Evolutionary conservation across 2,329 filamentous ascomycete genomes (phyloP).

Genomic region (Hawksworthiomyces lignivorus): DNA sequence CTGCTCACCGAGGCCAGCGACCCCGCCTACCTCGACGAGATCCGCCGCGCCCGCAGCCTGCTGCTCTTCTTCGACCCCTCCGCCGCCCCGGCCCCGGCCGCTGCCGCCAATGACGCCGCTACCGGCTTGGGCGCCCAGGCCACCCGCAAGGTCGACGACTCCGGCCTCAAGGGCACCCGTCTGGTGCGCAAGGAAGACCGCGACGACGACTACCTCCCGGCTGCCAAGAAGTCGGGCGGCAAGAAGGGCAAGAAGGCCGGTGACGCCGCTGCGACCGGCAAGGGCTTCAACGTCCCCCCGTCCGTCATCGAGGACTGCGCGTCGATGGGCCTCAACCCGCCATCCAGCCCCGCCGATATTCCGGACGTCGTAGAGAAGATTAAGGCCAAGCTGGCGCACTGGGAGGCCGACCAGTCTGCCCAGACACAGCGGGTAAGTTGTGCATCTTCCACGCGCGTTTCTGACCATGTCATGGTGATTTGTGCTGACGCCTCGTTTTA

Average conservation of each 20-base stretch:
- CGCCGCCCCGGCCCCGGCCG: slow-evolving; percentile 31
- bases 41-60: slow-evolving; percentile 77
- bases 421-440: slow-evolving; percentile 81
- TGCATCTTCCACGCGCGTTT: no score
- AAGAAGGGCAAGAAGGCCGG: slow-evolving; percentile 77
- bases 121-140: slow-evolving; percentile 72
- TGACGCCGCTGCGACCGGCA: slow-evolving; percentile 33
- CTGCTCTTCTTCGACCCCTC: slow-evolving; percentile 86
- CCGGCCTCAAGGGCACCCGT: slow-evolving; percentile 77
- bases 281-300: slow-evolving; percentile 74
- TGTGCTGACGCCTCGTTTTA: no score
- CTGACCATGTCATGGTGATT: no score
- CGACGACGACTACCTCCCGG: slow-evolving; percentile 78
- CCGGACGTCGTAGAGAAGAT: slow-evolving; percentile 77
- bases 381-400: slow-evolving; percentile 81
- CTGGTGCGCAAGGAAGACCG: slow-evolving; percentile 80
- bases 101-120: slow-evolving; percentile 49
- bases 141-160: slow-evolving; percentile 74
- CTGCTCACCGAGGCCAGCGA: slow-evolving; percentile 75
- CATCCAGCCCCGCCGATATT: slow-evolving; percentile 78
- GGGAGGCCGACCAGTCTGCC: slow-evolving; percentile 82
- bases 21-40: slow-evolving; percentile 87
- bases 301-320: slow-evolving; percentile 86
- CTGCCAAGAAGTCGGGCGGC: slow-evolving; percentile 64
- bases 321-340: slow-evolving; percentile 78